These are phyloP conservation scores for Trichaptum fuscoviolaceum DNA, from an alignment of 768 basidiomycete genomes.

Conservation along the genomic window DNA sequence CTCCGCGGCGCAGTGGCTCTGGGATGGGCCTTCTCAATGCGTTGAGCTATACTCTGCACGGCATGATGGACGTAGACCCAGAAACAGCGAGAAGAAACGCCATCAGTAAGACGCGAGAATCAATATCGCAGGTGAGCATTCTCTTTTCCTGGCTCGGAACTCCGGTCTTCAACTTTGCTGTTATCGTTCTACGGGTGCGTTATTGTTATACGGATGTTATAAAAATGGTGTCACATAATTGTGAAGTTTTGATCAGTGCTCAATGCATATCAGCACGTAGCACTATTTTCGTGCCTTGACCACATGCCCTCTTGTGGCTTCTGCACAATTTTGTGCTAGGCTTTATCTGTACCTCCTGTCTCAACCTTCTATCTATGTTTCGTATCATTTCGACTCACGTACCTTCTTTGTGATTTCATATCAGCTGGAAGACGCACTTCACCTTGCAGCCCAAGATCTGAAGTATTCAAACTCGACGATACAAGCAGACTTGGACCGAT, in stretches of 20 bases:
- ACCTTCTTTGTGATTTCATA: background rate
- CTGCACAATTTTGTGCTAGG: conserved; percentile 2
- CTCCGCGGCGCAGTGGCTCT: conserved; percentile 54
- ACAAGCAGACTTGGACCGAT: conserved; percentile 95
- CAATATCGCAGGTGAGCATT: conserved; percentile 78
- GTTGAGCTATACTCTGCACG: conserved; percentile 89
- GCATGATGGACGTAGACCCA: conserved; percentile 99
- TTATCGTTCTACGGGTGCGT: background rate
- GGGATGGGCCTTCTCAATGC: conserved; percentile 89
- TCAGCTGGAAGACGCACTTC: conserved; percentile 92
- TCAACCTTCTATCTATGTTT: conserved; percentile 8
- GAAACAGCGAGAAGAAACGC: conserved; percentile 90
- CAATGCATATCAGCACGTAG: background rate
- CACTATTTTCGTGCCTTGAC: background rate
- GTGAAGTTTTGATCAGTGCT: background rate
- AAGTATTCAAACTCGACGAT: conserved; percentile 96
- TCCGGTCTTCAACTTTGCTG: background rate
- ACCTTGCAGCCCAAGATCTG: conserved; percentile 87
- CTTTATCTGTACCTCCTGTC: conserved; percentile 2
- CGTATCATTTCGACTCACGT: background rate
- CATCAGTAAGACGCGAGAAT: conserved; percentile 92
- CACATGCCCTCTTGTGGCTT: background rate
- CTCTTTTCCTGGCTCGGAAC: background rate
- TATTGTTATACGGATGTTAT: background rate
- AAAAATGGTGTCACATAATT: background rate